Conservation (phyloP, 140 eudicot species). For the Bidens hawaiensis region DNA sequence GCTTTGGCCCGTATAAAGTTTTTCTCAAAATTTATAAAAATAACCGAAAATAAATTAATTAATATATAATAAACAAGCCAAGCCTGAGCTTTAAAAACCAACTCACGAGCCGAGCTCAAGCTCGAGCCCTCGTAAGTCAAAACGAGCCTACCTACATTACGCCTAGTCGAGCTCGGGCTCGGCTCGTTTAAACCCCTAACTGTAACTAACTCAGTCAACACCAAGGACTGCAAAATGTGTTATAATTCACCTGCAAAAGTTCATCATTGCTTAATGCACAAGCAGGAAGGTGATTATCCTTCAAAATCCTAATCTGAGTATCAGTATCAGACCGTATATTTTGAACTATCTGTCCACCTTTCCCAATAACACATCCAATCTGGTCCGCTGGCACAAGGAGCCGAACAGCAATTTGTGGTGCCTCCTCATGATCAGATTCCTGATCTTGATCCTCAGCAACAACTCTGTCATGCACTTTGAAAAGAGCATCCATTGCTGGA, state of each 20-base stretch:
- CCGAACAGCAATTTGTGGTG: slow-evolving; percentile 52
- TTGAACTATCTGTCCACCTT: slow-evolving; percentile 94
- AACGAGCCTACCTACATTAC: no score
- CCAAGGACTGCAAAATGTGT: background rate
- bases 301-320: slow-evolving; percentile 83
- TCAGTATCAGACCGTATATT: slow-evolving; percentile 79
- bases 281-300: slow-evolving; percentile 78
- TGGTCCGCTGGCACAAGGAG: slow-evolving; percentile 92
- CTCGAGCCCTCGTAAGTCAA: no score
- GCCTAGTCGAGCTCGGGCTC: no score
- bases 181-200: no score
- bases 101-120: no score
- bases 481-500: slow-evolving; percentile 87
- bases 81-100: no score
- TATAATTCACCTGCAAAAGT: slow-evolving; percentile 70
- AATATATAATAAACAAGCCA: no score
- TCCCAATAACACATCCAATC: slow-evolving; percentile 94
- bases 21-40: no score
- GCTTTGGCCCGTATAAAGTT: no score
- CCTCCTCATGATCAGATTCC: slow-evolving; percentile 52
- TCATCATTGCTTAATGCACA: slow-evolving; percentile 92
- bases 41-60: no score
- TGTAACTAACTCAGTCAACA: no score
- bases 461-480: slow-evolving; percentile 83
- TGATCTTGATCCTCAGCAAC: slow-evolving; percentile 61